phyloP scores from a whole-genome alignment of 2,329 filamentous ascomycete species.

The Shiraia bambusicola region DNA sequence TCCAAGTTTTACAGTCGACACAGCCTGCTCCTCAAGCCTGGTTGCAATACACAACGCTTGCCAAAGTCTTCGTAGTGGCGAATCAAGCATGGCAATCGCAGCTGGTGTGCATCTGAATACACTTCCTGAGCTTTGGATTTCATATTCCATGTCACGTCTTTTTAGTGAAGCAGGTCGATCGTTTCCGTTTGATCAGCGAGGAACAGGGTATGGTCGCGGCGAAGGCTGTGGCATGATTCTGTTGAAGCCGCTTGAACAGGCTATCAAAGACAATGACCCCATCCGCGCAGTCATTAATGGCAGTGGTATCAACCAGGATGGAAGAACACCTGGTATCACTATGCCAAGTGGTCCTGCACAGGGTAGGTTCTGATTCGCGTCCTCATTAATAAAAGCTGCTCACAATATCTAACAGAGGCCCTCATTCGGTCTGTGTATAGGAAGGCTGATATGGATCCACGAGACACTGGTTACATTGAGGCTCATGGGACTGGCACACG shows the following conservation, averaged over 20 bases:
- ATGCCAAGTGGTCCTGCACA: conserved; percentile 58
- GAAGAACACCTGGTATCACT: conserved; percentile 58
- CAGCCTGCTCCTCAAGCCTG: conserved; percentile 35
- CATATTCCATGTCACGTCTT: conserved; percentile 24
- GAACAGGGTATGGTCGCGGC: conserved; percentile 63
- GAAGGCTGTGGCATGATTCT: conserved; percentile 63
- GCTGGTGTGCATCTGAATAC: conserved; percentile 23
- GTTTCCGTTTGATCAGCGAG: conserved; percentile 52
- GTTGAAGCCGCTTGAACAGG: conserved; percentile 60
- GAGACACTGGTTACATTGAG: conserved; percentile 32
- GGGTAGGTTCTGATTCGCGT: conserved; percentile 7
- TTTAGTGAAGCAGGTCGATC: conserved; percentile 34
- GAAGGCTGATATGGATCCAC: conserved; percentile 24
- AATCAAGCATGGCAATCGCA: conserved; percentile 30
- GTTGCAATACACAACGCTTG: conserved; percentile 33
- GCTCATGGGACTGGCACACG: conserved; percentile 58
- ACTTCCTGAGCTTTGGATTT: conserved; percentile 29
- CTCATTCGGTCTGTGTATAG: conserved; percentile 27
- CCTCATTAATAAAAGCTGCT: neutral
- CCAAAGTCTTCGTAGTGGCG: conserved; percentile 27
- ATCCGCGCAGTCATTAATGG: conserved; percentile 49
- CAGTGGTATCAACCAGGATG: conserved; percentile 53
- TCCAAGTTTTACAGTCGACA: conserved; percentile 35
- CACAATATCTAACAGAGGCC: conserved; percentile 7
- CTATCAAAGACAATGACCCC: conserved; percentile 58